Conservation (phyloP, 2,329 filamentous ascomycete species). For the Neonectria sp. region DNA sequence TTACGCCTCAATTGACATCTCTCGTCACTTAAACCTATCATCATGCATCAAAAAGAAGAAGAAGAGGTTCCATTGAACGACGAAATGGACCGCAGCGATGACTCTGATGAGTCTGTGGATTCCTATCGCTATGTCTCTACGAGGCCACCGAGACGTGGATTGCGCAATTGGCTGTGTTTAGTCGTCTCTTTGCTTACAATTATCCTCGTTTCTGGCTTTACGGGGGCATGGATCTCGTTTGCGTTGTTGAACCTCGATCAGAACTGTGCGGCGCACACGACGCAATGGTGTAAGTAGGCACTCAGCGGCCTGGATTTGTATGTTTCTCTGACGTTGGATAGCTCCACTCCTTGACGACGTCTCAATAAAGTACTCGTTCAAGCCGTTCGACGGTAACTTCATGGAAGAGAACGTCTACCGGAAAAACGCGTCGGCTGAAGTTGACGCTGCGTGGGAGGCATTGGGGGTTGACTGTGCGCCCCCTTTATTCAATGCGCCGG, state of each 20-base stretch:
- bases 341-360: constrained; percentile 55
- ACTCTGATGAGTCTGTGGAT: constrained; percentile 40
- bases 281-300: constrained; percentile 55
- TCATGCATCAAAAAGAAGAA: constrained; percentile 44
- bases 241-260: constrained; percentile 40
- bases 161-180: constrained; percentile 33
- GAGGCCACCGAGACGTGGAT: constrained; percentile 31
- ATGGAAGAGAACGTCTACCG: constrained; percentile 69
- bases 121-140: constrained; percentile 35
- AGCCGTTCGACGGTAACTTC: constrained; percentile 70
- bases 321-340: constrained; percentile 29
- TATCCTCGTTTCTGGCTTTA: constrained; percentile 35
- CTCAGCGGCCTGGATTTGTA: not conserved
- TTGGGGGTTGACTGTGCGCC: constrained; percentile 61
- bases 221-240: constrained; percentile 42
- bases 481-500: accelerated
- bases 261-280: constrained; percentile 49
- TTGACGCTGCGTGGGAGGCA: constrained; percentile 70
- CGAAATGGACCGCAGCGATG: constrained; percentile 27
- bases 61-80: constrained; percentile 38
- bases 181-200: constrained; percentile 17
- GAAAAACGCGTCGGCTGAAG: constrained; percentile 63
- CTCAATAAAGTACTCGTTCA: constrained; percentile 48
- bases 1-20: not conserved
- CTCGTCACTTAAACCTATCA: not conserved